Evolutionary conservation across 2,329 filamentous ascomycete species (phyloP).

Genomic region (Mariannaea elegans): DNA sequence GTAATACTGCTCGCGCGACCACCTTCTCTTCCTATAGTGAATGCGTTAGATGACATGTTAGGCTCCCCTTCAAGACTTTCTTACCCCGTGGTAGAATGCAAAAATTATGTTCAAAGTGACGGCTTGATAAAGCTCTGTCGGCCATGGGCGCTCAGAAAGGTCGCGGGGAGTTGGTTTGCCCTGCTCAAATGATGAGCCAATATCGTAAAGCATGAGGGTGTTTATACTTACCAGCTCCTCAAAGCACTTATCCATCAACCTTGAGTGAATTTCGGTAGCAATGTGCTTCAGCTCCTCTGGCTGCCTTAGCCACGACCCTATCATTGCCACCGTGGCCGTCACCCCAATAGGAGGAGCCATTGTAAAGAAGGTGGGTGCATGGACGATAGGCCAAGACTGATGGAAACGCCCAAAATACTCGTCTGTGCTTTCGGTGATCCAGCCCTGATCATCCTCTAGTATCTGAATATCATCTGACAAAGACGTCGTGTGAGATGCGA

Average conservation of each 20-base stretch:
- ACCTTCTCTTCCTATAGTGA: constrained; percentile 41
- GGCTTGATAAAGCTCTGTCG: constrained; percentile 45
- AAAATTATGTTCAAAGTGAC: constrained; percentile 51
- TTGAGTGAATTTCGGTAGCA: constrained; percentile 43
- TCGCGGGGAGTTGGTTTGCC: constrained; percentile 25
- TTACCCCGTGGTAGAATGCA: constrained; percentile 47
- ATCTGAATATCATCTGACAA: constrained; percentile 21
- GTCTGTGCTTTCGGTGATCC: constrained; percentile 31
- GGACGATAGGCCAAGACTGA: constrained; percentile 52
- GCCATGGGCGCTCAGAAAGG: constrained; percentile 37
- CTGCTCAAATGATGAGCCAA: constrained; percentile 17
- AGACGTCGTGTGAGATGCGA: constrained; percentile 15
- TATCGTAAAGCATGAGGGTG: not conserved
- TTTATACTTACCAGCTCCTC: constrained; percentile 41
- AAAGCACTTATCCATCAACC: constrained; percentile 43
- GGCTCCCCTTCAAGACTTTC: not conserved
- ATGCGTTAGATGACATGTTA: constrained; percentile 18
- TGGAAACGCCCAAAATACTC: constrained; percentile 53
- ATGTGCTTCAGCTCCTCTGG: constrained; percentile 38
- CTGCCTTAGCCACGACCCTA: constrained; percentile 50
- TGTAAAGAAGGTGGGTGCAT: constrained; percentile 46
- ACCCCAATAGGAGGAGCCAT: constrained; percentile 41
- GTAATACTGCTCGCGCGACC: constrained; percentile 43
- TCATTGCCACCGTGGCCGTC: constrained; percentile 46
- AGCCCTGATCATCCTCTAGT: constrained; percentile 19